These are phyloP conservation scores for Rhododendron vialii DNA, from an alignment of 148 eudicot genomes.

Conservation along the genomic window DNA sequence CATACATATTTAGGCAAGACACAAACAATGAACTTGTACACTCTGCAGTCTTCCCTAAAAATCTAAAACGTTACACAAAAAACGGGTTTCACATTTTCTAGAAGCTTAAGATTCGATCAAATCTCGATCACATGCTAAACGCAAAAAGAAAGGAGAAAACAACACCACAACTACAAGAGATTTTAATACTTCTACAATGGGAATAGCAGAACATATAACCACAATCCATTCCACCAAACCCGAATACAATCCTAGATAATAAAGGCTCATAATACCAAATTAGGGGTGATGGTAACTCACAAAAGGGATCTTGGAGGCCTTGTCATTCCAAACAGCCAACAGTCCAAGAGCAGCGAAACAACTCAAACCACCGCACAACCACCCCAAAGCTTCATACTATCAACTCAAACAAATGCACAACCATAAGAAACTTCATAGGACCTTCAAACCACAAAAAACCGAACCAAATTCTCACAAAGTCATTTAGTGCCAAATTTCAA, in stretches of 20 bases:
- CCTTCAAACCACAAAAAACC: neutral
- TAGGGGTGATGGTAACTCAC: slow-evolving; percentile 41
- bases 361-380: slow-evolving; percentile 86
- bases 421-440: neutral
- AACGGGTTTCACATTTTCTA: neutral
- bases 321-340: slow-evolving; percentile 78
- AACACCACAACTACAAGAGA: neutral
- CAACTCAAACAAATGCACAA: slow-evolving; percentile 1
- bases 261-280: neutral
- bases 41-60: neutral
- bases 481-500: neutral
- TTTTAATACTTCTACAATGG: neutral
- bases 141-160: neutral
- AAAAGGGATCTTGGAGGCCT: slow-evolving; percentile 73
- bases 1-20: neutral
- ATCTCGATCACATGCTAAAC: neutral
- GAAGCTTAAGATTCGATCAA: neutral
- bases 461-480: neutral
- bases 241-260: neutral
- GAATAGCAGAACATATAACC: neutral
- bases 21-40: neutral
- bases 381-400: slow-evolving; percentile 92
- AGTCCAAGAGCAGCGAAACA: slow-evolving; percentile 69
- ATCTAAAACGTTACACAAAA: neutral
- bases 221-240: neutral